phyloP scores from a whole-genome alignment of 805 yeast genomes.

The Ogataea minuta region DNA sequence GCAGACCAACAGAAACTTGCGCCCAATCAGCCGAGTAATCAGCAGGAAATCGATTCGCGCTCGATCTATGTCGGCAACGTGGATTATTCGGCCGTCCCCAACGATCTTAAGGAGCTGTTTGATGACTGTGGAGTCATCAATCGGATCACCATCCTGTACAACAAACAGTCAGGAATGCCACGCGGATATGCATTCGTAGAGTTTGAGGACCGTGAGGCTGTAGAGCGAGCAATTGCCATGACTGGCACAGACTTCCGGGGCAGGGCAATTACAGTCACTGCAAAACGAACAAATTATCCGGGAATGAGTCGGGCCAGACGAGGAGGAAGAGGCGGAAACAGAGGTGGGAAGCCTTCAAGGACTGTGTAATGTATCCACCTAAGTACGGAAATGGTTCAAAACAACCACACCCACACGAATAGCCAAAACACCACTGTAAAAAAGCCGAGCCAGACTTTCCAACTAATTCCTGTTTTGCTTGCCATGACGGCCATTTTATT shows the following conservation, averaged over 20 bases:
- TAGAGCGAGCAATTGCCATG: conserved; percentile 59
- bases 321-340: conserved; percentile 2
- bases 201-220: conserved; percentile 61
- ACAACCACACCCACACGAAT: conserved; percentile 42
- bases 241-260: conserved; percentile 66
- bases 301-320: conserved; percentile 35
- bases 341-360: conserved; percentile 4
- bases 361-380: background rate
- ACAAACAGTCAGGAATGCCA: conserved; percentile 72
- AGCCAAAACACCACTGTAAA: conserved; percentile 45
- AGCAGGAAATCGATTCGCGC: conserved; percentile 65
- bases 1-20: conserved; percentile 22
- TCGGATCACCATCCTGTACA: conserved; percentile 72
- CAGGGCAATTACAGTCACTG: conserved; percentile 63
- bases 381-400: conserved; percentile 11
- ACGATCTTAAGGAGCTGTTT: conserved; percentile 73
- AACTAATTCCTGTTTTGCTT: conserved; percentile 57
- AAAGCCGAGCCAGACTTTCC: conserved; percentile 58
- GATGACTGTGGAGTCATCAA: conserved; percentile 67
- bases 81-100: conserved; percentile 72
- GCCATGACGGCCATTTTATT: conserved; percentile 63
- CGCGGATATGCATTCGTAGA: conserved; percentile 87
- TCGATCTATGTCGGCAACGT: conserved; percentile 83
- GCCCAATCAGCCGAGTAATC: conserved; percentile 34
- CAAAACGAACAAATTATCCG: conserved; percentile 79